Evolutionary conservation across 2,329 filamentous ascomycete species (phyloP).

Genomic region (Xylariaceae sp.): DNA sequence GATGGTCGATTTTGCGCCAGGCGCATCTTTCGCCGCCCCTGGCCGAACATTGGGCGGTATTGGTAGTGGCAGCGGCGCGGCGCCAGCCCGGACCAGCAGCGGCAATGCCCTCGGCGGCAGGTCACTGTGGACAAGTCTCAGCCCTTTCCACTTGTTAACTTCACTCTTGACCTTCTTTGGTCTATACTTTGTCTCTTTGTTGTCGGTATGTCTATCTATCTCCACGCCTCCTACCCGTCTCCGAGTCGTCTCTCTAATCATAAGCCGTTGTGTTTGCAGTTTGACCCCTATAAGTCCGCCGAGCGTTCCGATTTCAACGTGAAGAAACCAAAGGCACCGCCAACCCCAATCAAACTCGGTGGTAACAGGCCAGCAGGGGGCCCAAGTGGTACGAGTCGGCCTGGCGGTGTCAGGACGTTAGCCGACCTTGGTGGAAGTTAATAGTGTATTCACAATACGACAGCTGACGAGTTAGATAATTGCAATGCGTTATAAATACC

Average conservation of each 20-base stretch:
- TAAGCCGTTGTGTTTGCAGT: conserved; percentile 32
- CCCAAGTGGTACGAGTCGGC: conserved; percentile 21
- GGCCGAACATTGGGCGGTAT: conserved; percentile 53
- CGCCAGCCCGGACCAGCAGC: conserved; percentile 17
- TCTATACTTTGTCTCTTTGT: conserved; percentile 56
- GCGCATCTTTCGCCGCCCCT: conserved; percentile 46
- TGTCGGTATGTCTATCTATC: conserved; percentile 43
- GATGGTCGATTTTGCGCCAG: conserved; percentile 40
- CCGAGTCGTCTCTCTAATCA: too few relatives aligned
- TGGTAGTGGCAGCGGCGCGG: conserved; percentile 12
- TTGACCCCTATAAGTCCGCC: conserved; percentile 57
- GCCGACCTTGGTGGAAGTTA: conserved; percentile 43
- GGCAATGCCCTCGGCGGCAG: conserved; percentile 18
- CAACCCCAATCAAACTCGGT: conserved; percentile 17
- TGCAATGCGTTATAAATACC: background rate
- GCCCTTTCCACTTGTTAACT: conserved; percentile 43
- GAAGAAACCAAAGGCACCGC: conserved; percentile 35
- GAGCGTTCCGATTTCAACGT: conserved; percentile 56
- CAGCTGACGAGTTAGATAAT: background rate
- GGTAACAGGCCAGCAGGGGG: conserved; percentile 29
- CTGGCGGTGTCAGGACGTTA: conserved; percentile 41
- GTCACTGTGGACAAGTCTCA: conserved; percentile 26
- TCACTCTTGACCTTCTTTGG: conserved; percentile 51
- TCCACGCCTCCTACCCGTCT: background rate
- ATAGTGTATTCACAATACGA: background rate